These are phyloP conservation scores for Xylaria sp. DNA, from an alignment of 2,329 filamentous ascomycete genomes.

Conservation along the genomic window DNA sequence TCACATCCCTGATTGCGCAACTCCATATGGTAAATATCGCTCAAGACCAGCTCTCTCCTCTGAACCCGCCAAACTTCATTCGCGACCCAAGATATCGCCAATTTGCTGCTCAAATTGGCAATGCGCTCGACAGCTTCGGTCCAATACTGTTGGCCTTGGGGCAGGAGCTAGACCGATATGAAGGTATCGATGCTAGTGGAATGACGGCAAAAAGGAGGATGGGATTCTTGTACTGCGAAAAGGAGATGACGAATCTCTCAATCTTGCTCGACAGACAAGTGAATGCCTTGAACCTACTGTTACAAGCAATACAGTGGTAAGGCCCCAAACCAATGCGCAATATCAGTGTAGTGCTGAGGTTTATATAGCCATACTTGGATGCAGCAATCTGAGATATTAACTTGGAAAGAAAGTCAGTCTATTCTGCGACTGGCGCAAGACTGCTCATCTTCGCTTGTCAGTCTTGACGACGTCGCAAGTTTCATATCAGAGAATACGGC, in stretches of 20 bases:
- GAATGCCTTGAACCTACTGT: constrained; percentile 37
- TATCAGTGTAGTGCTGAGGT: constrained; percentile 7
- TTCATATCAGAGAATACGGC: constrained; percentile 33
- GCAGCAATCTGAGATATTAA: constrained; percentile 30
- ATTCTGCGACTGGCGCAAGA: constrained; percentile 33
- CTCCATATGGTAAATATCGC: constrained; percentile 37
- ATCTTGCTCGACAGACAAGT: constrained; percentile 39
- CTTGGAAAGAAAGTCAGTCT: constrained; percentile 27
- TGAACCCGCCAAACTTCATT: constrained; percentile 11
- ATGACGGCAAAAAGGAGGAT: constrained; percentile 28
- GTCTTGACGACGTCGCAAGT: constrained; percentile 33
- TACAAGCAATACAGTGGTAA: constrained; percentile 41
- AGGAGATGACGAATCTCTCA: constrained; percentile 36
- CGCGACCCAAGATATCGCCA: constrained; percentile 35
- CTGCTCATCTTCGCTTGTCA: constrained; percentile 36
- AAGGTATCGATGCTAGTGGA: not conserved
- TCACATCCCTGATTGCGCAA: constrained; percentile 39
- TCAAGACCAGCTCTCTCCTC: constrained; percentile 32
- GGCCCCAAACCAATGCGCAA: not conserved
- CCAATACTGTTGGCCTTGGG: constrained; percentile 54
- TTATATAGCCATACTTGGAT: constrained; percentile 26
- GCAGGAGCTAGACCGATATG: constrained; percentile 28
- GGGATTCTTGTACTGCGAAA: constrained; percentile 34
- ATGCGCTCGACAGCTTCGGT: constrained; percentile 55
- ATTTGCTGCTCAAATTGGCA: constrained; percentile 33